These are phyloP conservation scores for Hericium coralloides DNA, from an alignment of 768 basidiomycete species.

Conservation along the genomic window DNA sequence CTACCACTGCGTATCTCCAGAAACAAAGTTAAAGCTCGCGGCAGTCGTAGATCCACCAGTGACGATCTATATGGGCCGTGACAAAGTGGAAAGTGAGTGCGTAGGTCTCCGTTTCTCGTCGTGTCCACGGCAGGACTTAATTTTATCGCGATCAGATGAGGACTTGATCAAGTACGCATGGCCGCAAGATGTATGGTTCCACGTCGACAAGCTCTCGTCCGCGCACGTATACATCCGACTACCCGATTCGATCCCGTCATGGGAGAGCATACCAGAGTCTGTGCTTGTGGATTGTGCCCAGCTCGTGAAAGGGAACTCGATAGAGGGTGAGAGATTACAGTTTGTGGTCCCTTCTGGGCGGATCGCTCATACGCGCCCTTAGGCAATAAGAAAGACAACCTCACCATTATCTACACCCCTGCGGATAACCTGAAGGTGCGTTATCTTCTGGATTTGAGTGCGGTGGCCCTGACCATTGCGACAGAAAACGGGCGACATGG, in stretches of 20 bases:
- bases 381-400: slow-evolving; percentile 95
- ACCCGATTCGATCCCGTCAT: slow-evolving; percentile 61
- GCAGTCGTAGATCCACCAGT: slow-evolving; percentile 55
- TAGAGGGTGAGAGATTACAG: slow-evolving; percentile 55
- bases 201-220: slow-evolving; percentile 96
- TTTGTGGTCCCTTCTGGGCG: neutral
- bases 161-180: slow-evolving; percentile 90
- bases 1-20: neutral
- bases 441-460: neutral
- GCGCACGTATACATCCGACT: slow-evolving; percentile 96
- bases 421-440: slow-evolving; percentile 84
- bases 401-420: slow-evolving; percentile 92
- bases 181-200: slow-evolving; percentile 89
- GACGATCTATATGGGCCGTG: slow-evolving; percentile 88
- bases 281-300: slow-evolving; percentile 85
- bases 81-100: slow-evolving; percentile 88
- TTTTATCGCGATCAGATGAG: slow-evolving; percentile 54
- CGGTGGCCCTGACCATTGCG: neutral
- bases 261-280: slow-evolving; percentile 80
- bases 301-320: slow-evolving; percentile 95
- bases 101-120: neutral
- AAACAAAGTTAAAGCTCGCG: neutral
- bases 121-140: neutral
- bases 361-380: neutral
- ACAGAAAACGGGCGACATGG: slow-evolving; percentile 98